Evolutionary conservation across 73 alveolate species (phyloP).

Genomic region (Diophrys appendiculata): DNA sequence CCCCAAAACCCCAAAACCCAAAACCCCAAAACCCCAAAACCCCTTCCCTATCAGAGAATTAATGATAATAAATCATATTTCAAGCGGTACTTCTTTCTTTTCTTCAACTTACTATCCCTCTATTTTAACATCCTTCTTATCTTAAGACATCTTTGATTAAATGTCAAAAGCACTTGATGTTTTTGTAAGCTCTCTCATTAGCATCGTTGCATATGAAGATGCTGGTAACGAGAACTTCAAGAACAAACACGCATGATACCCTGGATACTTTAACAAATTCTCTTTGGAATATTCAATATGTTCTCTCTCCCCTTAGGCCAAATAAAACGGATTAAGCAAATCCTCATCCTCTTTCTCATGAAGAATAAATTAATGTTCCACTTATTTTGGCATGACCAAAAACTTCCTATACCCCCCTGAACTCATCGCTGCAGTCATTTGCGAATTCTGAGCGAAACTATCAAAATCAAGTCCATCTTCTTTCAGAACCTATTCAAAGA

Average conservation of each 20-base stretch:
- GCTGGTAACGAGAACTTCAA: constrained; percentile 86
- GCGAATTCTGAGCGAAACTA: constrained; percentile 49
- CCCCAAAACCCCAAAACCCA: too few species aligned
- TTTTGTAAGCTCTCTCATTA: constrained; percentile 91
- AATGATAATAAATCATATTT: too few species aligned
- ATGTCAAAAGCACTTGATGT: not conserved
- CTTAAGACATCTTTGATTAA: not conserved
- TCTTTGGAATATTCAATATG: too few species aligned
- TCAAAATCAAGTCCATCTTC: constrained; percentile 85
- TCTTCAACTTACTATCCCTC: too few species aligned
- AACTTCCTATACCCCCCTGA: constrained; percentile 94
- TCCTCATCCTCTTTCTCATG: constrained; percentile 86
- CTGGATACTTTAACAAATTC: too few species aligned
- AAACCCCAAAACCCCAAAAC: too few species aligned
- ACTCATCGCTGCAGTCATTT: constrained; percentile 66
- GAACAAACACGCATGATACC: constrained; percentile 54
- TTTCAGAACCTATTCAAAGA: constrained; percentile 70
- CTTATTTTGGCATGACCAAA: constrained; percentile 79
- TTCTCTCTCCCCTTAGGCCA: constrained; percentile 42
- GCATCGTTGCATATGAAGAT: constrained; percentile 98
- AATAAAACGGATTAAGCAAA: constrained; percentile 82
- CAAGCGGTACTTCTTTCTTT: too few species aligned
- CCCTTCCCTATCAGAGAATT: too few species aligned
- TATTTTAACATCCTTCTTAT: too few species aligned
- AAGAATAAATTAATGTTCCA: constrained; percentile 79